A percentile compares a stretch with the other conserved stretches of the same genome.
These are phyloP conservation scores for Fusarium sarcochroum DNA, from an alignment of 2,329 filamentous ascomycete genomes.

Conservation along the genomic window DNA sequence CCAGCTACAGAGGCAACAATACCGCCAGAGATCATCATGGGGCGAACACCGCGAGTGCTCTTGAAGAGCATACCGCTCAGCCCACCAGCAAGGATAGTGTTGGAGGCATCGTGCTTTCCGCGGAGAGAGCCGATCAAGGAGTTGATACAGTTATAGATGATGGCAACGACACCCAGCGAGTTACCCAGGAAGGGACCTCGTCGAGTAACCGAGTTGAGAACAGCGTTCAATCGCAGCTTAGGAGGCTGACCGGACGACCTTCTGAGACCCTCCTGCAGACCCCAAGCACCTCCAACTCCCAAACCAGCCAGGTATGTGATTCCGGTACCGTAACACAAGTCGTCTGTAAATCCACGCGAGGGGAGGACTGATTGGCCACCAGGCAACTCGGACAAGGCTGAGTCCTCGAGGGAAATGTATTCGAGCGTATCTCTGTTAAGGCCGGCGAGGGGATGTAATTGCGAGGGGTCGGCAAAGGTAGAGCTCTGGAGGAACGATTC, in stretches of 20 bases:
- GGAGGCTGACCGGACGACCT: slow-evolving; percentile 83
- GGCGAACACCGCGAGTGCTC: slow-evolving; percentile 89
- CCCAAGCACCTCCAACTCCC: slow-evolving; percentile 90
- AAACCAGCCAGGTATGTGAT: slow-evolving; percentile 93
- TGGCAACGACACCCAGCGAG: slow-evolving; percentile 93
- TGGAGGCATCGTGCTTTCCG: slow-evolving; percentile 90
- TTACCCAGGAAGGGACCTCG: slow-evolving; percentile 96
- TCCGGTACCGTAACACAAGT: slow-evolving; percentile 97
- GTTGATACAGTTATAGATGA: slow-evolving; percentile 96
- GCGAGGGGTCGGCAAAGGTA: slow-evolving; percentile 85
- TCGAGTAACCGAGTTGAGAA: slow-evolving; percentile 93
- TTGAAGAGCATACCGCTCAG: slow-evolving; percentile 97
- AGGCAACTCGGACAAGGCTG: slow-evolving; percentile 86
- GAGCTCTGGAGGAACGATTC: slow-evolving; percentile 86
- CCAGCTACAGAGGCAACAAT: slow-evolving; percentile 90
- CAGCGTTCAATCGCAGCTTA: slow-evolving; percentile 92
- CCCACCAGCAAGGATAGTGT: slow-evolving; percentile 87
- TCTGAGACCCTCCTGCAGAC: slow-evolving; percentile 88
- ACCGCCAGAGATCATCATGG: slow-evolving; percentile 94
- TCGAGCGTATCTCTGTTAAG: slow-evolving; percentile 94
- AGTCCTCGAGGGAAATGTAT: slow-evolving; percentile 95
- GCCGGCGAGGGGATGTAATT: slow-evolving; percentile 93
- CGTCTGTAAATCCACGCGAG: slow-evolving; percentile 96
- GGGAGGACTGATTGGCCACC: slow-evolving; percentile 90
- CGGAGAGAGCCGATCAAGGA: slow-evolving; percentile 83